Evolutionary conservation across 2,329 filamentous ascomycete species (phyloP).

Genomic region (Penicillium griseofulvum): DNA sequence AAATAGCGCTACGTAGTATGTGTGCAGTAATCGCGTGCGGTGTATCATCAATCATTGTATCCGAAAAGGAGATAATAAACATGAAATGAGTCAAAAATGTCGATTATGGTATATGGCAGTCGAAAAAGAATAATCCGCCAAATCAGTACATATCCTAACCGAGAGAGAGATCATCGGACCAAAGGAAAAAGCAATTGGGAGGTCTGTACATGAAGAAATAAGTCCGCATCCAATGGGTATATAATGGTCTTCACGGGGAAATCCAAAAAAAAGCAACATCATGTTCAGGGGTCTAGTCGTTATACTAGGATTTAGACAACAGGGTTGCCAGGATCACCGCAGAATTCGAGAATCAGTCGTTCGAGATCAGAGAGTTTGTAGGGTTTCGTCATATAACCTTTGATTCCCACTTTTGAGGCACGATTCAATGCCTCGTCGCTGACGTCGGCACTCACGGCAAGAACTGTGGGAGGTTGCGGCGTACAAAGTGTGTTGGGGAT

Average conservation of each 20-base stretch:
- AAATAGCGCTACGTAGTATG: slow-evolving; percentile 1
- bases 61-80: slow-evolving; percentile 16
- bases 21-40: slow-evolving; percentile 1
- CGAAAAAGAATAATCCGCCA: slow-evolving; percentile 5
- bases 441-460: slow-evolving; percentile 66
- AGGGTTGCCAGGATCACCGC: slow-evolving; percentile 24
- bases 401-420: slow-evolving; percentile 63
- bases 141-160: not conserved
- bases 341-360: slow-evolving; percentile 55
- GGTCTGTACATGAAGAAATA: not conserved
- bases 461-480: slow-evolving; percentile 48
- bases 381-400: slow-evolving; percentile 67
- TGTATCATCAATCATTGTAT: slow-evolving; percentile 26
- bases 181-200: not conserved
- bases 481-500: slow-evolving; percentile 22
- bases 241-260: slow-evolving; percentile 2
- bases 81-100: slow-evolving; percentile 12
- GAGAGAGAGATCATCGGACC: not conserved
- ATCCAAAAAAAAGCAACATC: not conserved
- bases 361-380: slow-evolving; percentile 63
- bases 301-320: not conserved
- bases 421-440: slow-evolving; percentile 62
- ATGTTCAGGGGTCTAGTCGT: not conserved
- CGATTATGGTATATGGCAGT: slow-evolving; percentile 20
- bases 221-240: slow-evolving; percentile 14